Evolutionary conservation across 2,329 filamentous ascomycete genomes (phyloP).

Genomic region (Colletotrichum musicola): DNA sequence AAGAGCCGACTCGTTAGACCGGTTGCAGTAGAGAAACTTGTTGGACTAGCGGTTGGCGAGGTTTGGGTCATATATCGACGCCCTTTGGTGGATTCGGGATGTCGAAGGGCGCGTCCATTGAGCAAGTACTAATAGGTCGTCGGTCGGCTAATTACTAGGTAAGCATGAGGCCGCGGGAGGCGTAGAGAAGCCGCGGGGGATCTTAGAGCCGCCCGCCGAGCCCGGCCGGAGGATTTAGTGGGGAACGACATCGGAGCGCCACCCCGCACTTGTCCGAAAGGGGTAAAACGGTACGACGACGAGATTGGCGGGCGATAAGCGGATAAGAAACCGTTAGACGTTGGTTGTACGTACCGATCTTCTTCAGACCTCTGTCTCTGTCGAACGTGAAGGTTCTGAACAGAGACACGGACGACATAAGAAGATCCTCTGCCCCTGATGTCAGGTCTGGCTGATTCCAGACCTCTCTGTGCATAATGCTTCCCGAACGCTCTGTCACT

Average conservation of each 20-base stretch:
- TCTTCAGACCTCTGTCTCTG: no score
- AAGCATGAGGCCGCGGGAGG: not conserved
- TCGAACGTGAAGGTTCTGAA: no score
- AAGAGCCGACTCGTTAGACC: not conserved
- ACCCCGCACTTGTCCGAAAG: slow-evolving; percentile 26
- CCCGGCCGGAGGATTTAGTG: slow-evolving; percentile 6
- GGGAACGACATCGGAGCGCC: slow-evolving; percentile 21
- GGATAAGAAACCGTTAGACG: not conserved
- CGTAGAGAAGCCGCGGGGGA: slow-evolving; percentile 3
- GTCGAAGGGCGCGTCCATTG: no score
- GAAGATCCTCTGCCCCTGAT: no score
- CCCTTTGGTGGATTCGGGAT: not conserved
- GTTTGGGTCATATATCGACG: not conserved
- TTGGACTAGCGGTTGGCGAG: not conserved
- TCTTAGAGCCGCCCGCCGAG: slow-evolving; percentile 1
- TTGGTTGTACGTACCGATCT: no score
- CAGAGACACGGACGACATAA: no score
- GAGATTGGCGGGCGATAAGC: not conserved
- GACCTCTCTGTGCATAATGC: no score
- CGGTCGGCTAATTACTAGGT: no score
- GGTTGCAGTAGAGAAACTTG: not conserved
- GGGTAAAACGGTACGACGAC: not conserved
- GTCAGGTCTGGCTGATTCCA: no score
- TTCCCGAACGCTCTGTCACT: no score
- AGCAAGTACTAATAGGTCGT: no score